Percentiles rank a stretch among this genome's conserved stretches.
phyloP scores from a whole-genome alignment of 768 basidiomycete genomes.

The Tylopilus balloui region DNA sequence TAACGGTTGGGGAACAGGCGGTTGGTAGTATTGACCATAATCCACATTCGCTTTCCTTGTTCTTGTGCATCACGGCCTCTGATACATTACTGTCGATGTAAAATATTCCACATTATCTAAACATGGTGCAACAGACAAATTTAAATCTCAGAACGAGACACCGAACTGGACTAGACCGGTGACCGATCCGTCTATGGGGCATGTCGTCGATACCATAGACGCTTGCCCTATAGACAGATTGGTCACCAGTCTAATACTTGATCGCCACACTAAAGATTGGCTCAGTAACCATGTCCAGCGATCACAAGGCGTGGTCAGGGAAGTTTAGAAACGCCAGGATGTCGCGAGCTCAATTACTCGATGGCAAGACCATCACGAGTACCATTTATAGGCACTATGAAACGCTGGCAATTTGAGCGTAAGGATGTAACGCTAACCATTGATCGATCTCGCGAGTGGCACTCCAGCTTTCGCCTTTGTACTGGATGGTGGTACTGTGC shows the following conservation, averaged over 20 bases:
- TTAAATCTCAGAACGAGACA: too few relatives aligned
- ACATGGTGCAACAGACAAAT: conserved; percentile 17
- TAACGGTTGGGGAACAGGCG: conserved; percentile 34
- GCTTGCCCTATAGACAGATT: too few relatives aligned
- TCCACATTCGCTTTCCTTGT: conserved; percentile 17
- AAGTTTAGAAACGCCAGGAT: neutral
- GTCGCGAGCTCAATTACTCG: neutral
- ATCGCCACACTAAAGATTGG: neutral
- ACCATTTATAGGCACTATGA: neutral
- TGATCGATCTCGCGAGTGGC: conserved; percentile 29
- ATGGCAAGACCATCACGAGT: neutral
- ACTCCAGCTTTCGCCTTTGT: conserved; percentile 36
- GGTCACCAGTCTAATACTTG: too few relatives aligned
- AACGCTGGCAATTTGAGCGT: neutral
- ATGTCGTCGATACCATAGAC: too few relatives aligned
- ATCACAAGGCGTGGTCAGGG: neutral
- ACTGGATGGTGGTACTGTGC: conserved; percentile 24
- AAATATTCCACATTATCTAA: conserved; percentile 22
- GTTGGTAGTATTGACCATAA: conserved; percentile 27
- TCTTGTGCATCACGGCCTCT: conserved; percentile 10
- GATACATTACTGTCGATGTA: conserved; percentile 29
- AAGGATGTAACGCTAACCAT: neutral
- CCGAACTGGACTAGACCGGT: too few relatives aligned
- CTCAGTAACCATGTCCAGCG: too few relatives aligned
- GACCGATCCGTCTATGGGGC: too few relatives aligned